These are phyloP conservation scores for Colletotrichum sp. DNA, from an alignment of 2,329 filamentous ascomycete genomes.

Conservation along the genomic window DNA sequence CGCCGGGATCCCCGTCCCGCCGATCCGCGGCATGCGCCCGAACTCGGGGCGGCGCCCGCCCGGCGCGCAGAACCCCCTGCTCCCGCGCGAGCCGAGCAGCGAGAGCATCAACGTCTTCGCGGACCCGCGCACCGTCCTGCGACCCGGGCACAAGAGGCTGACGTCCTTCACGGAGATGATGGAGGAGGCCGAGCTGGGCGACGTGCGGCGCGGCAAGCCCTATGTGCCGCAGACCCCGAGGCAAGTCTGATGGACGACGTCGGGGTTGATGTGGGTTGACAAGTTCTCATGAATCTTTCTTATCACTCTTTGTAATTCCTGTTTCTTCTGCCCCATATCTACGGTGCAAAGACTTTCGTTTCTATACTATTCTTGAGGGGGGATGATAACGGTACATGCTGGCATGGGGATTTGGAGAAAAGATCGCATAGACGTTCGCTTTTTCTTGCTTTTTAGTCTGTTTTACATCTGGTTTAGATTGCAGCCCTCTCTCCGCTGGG, in stretches of 20 bases:
- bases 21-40: conserved; percentile 44
- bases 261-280: neutral
- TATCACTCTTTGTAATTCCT: neutral
- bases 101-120: conserved; percentile 60
- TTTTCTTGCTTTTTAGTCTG: neutral
- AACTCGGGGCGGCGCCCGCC: conserved; percentile 20
- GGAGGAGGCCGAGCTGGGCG: conserved; percentile 49
- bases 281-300: neutral
- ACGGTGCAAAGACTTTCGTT: neutral
- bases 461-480: neutral
- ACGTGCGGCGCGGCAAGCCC: conserved; percentile 43
- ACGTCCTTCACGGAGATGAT: conserved; percentile 56
- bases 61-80: conserved; percentile 25
- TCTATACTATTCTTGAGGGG: neutral
- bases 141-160: conserved; percentile 17
- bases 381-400: neutral
- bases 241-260: neutral
- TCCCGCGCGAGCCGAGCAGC: conserved; percentile 46
- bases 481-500: neutral
- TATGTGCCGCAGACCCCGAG: conserved; percentile 41
- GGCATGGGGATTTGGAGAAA: neutral
- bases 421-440: neutral
- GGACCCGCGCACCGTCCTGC: conserved; percentile 47
- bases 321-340: neutral
- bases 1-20: conserved; percentile 22